A percentile compares a stretch with the other conserved stretches of the same genome.
Conservation (phyloP, 805 yeast genomes). For the Candida patagonica region DNA sequence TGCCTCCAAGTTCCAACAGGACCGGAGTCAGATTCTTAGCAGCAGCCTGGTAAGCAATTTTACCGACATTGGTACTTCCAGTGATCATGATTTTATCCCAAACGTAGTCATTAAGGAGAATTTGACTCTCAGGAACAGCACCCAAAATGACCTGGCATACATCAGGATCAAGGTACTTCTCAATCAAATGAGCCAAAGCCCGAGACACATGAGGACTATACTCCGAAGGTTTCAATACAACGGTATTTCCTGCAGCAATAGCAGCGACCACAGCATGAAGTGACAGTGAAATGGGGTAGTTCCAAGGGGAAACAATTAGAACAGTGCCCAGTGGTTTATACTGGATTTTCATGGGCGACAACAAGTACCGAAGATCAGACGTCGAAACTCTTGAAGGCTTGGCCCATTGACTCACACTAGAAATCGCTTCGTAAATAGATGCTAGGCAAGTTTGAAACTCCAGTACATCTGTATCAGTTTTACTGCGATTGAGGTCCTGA, state of each 20-base stretch:
- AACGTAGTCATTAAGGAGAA: constrained; percentile 43
- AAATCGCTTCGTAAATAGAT: constrained; percentile 53
- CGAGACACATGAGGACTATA: constrained; percentile 51
- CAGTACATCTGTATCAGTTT: constrained; percentile 48
- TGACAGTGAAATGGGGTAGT: constrained; percentile 62
- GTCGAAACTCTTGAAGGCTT: constrained; percentile 34
- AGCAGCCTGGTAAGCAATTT: constrained; percentile 67
- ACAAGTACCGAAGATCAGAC: constrained; percentile 15
- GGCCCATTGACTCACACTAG: constrained; percentile 51
- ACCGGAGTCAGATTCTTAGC: constrained; percentile 79
- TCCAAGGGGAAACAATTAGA: constrained; percentile 69
- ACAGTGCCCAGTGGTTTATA: constrained; percentile 49
- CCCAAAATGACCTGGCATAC: constrained; percentile 62
- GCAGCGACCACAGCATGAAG: constrained; percentile 68
- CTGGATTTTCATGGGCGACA: constrained; percentile 21
- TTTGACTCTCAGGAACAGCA: constrained; percentile 52
- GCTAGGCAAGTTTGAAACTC: constrained; percentile 45
- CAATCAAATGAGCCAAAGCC: constrained; percentile 47
- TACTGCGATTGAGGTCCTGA: constrained; percentile 59
- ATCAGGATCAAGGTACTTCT: constrained; percentile 44
- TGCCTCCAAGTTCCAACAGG: constrained; percentile 83
- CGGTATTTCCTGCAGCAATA: constrained; percentile 76
- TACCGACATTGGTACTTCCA: constrained; percentile 71
- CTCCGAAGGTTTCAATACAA: constrained; percentile 70
- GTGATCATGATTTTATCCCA: constrained; percentile 83